Conservation (phyloP, 768 basidiomycete species). For the Suillus clintonianus region DNA sequence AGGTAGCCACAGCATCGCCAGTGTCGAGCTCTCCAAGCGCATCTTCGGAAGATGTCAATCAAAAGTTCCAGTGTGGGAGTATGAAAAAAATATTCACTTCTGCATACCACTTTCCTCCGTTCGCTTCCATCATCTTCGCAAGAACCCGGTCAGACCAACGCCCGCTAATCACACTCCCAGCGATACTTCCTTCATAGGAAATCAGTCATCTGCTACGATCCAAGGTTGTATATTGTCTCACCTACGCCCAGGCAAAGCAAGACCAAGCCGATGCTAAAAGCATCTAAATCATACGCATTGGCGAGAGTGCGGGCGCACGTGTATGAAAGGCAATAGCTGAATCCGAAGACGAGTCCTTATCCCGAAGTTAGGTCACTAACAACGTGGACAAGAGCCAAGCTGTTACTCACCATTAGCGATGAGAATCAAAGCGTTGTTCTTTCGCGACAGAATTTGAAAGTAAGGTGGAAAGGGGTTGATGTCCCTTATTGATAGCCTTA, state of each 20-base stretch:
- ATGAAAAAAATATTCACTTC: conserved; percentile 53
- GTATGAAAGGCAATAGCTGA: conserved; percentile 69
- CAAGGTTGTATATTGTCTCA: conserved; percentile 25
- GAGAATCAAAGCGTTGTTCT: conserved; percentile 70
- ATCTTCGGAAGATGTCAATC: conserved; percentile 46
- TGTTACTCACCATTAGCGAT: conserved; percentile 25
- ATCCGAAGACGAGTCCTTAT: conserved; percentile 69
- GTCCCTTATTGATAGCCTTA: conserved; percentile 64
- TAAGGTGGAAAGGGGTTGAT: conserved; percentile 74
- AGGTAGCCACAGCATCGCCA: too few relatives aligned
- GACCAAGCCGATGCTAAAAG: conserved; percentile 74
- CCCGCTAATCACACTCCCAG: conserved; percentile 60
- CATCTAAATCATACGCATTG: conserved; percentile 60
- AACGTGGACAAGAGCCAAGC: background rate
- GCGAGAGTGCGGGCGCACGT: conserved; percentile 72
- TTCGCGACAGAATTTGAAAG: conserved; percentile 52
- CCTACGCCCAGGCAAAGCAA: conserved; percentile 75
- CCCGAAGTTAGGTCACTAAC: conserved; percentile 9
- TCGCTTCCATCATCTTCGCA: conserved; percentile 39
- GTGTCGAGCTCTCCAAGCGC: conserved; percentile 64
- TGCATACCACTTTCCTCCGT: conserved; percentile 53
- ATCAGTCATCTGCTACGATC: background rate
- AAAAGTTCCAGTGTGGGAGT: background rate
- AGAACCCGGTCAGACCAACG: conserved; percentile 56
- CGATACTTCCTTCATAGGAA: conserved; percentile 40